Evolutionary conservation across 305 asterid genomes (phyloP), one percentile per base, ranked within the genome.

Genomic region (Rubia tinctorum): DNA sequence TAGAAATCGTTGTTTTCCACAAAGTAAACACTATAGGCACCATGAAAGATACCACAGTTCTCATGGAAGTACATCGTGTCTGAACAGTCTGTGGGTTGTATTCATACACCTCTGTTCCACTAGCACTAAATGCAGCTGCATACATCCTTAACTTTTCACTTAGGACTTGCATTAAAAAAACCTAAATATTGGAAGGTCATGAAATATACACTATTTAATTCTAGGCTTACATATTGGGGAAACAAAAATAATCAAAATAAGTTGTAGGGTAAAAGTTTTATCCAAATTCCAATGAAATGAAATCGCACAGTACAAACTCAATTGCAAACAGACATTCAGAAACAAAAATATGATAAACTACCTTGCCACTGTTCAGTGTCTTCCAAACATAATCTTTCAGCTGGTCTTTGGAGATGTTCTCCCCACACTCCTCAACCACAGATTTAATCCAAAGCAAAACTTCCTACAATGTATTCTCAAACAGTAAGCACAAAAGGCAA

Each of bases 311-410:
- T 12, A 14, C 13, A 13, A 5, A 49, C 23, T 27, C 17, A 18
- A 66, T 9, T 40, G 17, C 47, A 37, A 37, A 55, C 34, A 30
- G 60, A 17, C 14, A 47, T 2, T 13, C 11, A 25, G 11, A 47
- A 2, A 45, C 61, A 68, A 11, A 68, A 10, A 69, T 1, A 68
- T 34, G 18, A 59, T 5, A 60, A 60, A 60, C 67, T 86, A 93
- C 98, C 96, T 93, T 93, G 82, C 98, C 98, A 78, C 98, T 86
- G 82, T 91, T 91, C 82, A 93, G 80, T 73, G 97, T 93, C 84
- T 93, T 91, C 96, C 95, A 93, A 72, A 93, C 88, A 64, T 91
- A 88, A 22, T 86, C 95, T 79, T 88, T 86, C 86, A 93, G 83
- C 71, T 87, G 81, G 49, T 91, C 98, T 80, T 87, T 93, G 85